Base-by-base conservation (phyloP, 441 rosid genomes). In the Gossypium davidsonii region DNA sequence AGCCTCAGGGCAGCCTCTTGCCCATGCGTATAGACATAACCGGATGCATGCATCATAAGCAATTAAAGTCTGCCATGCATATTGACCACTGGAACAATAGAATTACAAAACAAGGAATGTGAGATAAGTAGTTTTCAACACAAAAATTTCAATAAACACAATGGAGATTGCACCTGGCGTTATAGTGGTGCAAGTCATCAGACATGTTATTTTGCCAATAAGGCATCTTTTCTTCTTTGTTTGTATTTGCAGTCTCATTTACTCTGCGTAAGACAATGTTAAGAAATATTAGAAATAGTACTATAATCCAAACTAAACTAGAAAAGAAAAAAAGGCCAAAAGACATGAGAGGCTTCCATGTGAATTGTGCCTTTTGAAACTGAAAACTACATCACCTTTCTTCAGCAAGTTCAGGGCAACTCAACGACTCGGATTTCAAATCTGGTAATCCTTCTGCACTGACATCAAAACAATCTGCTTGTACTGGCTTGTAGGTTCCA, bases 41-140 rank as follows among this genome's bases (percentile, higher is more conserved):
- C 99, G 93, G 73, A 92, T 87, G 72, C 97, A 95, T 74, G 99
- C 99, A 83, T 95, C 99, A 83, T 95, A 91, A 34, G 99, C 88
- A 75, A 94, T 76, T 53, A 94, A 84, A 79, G 93, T 87, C 86
- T 95, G 98, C 99, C 98, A 92, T 26, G 97, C 97, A 82, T 84
- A 80, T 77, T 90, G 98, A 74, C 88, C 91, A 76, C 99, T 91
- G 89, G 82, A 77, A 46, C 37, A 68, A 67, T 62, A 26, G 3
- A 75, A 72, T 31, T 23, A 37, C 17, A 57, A 34, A 66, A 11
- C 66, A 53, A 74, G 66, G 46, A 72, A 71, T 20, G 58, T 15
- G 56, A 57, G 21, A 55, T 10, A 17, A 26, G 44, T 63, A 10
- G 46, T 49, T 72, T 21, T 63, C 12, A 28, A n/a, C 46, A 20